Evolutionary conservation across 139 green algal genomes (phyloP), one percentile per base, ranked within the genome.

Genomic region (Diplosphaera chodatii): DNA sequence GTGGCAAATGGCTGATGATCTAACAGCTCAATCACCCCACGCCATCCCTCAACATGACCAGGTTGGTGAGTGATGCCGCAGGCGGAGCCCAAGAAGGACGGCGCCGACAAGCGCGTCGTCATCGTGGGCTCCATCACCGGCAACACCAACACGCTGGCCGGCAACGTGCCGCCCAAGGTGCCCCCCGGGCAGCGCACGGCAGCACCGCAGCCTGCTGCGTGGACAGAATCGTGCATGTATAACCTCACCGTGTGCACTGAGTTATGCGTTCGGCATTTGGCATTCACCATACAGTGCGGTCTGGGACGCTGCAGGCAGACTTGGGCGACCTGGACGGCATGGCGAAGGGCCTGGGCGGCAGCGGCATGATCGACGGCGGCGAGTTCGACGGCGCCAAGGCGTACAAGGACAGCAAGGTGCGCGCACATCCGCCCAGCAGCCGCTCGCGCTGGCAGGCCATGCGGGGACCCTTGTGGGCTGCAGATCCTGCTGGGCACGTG

Each of bases 381-480:
- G 85, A 92, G 63, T 98, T 94, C 77, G 84, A 96, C 79, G 93
- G 91, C 68, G 88, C 93, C 76, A 98, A 98, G 86, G 92, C 92
- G 10, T 98, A 98, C 91, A 98, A 98, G 84, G 93, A 98, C 82
- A 86, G 82, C 74, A 98, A 98, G 87, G 85, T 90, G 63, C 22
- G 22, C 69, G 8, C 16, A 21, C 18, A 23, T 23, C 18, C 10
- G 18, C 18, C 25, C 48, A 48, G 37, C 37, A 48, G 37, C 37
- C n/a, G n/a, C n/a, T n/a, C n/a, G n/a, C n/a, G n/a, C n/a, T n/a
- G n/a, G n/a, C n/a, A n/a, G n/a, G n/a, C n/a, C n/a, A n/a, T n/a
- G n/a, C n/a, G n/a, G n/a, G n/a, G n/a, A n/a, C n/a, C n/a, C n/a
- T n/a, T n/a, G 10, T 48, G 10, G 37, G 37, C 10, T 48, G 37